These are phyloP conservation scores for Scheffersomyces lignicola DNA, from an alignment of 1,139 yeast genomes.

Conservation along the genomic window DNA sequence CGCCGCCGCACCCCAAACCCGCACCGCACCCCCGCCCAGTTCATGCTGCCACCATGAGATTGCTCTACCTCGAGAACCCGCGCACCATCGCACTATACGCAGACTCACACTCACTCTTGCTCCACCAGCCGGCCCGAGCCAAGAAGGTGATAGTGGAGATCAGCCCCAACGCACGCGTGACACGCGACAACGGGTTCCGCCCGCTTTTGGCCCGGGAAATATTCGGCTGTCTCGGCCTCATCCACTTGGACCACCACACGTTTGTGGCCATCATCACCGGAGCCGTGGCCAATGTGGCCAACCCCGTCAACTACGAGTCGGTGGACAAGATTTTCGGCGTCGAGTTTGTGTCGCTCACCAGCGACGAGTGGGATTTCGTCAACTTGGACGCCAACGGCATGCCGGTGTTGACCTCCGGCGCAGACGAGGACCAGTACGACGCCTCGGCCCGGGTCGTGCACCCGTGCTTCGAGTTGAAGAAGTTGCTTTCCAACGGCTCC, in stretches of 20 bases:
- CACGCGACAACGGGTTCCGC: slow-evolving; percentile 43
- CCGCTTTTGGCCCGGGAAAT: slow-evolving; percentile 57
- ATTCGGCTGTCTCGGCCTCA: slow-evolving; percentile 83
- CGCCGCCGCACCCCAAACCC: background rate
- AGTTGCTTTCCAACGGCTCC: slow-evolving; percentile 80
- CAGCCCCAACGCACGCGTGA: slow-evolving; percentile 38
- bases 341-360: slow-evolving; percentile 77
- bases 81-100: slow-evolving; percentile 57
- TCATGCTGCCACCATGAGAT: slow-evolving; percentile 37
- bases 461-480: slow-evolving; percentile 80
- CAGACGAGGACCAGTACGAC: slow-evolving; percentile 20
- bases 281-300: slow-evolving; percentile 70
- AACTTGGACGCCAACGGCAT: slow-evolving; percentile 65
- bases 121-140: slow-evolving; percentile 31
- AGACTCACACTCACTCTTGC: slow-evolving; percentile 48
- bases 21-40: background rate
- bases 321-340: slow-evolving; percentile 80
- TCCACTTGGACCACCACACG: slow-evolving; percentile 63
- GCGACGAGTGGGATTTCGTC: slow-evolving; percentile 76
- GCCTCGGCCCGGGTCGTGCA: slow-evolving; percentile 50
- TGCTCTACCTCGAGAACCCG: slow-evolving; percentile 50
- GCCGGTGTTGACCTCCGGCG: slow-evolving; percentile 33
- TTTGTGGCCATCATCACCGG: slow-evolving; percentile 83
- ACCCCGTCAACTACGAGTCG: slow-evolving; percentile 76
- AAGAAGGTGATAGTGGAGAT: slow-evolving; percentile 47